Evolutionary conservation across 73 alveolate genomes (phyloP), one percentile per base, ranked within the genome.

Genomic region (Blepharisma japonicum): DNA sequence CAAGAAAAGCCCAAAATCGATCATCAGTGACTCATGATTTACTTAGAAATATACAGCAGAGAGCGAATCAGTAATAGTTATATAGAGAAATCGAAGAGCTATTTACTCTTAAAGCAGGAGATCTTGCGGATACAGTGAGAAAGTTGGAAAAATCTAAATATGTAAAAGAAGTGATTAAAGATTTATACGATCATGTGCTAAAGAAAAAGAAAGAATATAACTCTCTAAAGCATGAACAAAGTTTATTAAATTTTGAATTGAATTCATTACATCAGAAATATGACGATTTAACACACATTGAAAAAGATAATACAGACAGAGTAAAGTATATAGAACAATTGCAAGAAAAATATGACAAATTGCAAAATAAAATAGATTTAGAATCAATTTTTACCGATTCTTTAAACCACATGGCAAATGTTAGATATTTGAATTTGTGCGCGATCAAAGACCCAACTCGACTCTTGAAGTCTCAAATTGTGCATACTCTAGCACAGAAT

Each of bases 361-460:
- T 61, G 38, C 74, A 61, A 25, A n/a, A 61, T 14, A 61, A 25
- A 25, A 61, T 61, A 18, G 18, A 20, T 2, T n/a, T 14, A 18
- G 74, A 61, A 61, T 14, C 47, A 2, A 8, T 61, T 9, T 18
- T 14, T 25, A 61, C 49, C 23, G 74, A 61, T 14, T 14, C 18
- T 18, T 25, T 61, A 5, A 25, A 25, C 14, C 74, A 61, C 5
- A 61, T 61, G 74, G 74, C 46, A 14, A 39, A 61, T 61, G 23
- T 25, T 5, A 14, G 74, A 2, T 14, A 61, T 14, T 9, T 14
- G 47, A 18, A 25, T 14, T 25, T 61, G 11, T n/a, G 23, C 5
- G 74, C 38, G 18, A 25, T 61, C 47, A 39, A 61, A 25, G 74
- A 61, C 47, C 74, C 74, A 61, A 61, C 74, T 9, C 14, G 74